Base-by-base conservation (phyloP, 352 stramenopile genomes). In the Pythium guiyangense region DNA sequence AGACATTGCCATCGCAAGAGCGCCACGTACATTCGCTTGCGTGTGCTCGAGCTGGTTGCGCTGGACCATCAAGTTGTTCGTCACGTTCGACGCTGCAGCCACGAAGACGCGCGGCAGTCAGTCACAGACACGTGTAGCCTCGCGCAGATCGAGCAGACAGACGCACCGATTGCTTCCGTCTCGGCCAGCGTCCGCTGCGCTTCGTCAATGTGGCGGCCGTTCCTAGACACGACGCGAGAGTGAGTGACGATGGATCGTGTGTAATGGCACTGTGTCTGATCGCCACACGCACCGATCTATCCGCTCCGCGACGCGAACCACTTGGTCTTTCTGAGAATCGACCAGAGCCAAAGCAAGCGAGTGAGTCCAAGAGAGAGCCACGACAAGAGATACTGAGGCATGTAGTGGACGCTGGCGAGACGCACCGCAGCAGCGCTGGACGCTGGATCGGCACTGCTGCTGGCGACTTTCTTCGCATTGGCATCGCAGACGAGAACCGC, bases 161-260 rank as follows among this genome's bases (percentile, higher is more conserved):
- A 25, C 65, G 42, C 55, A 91, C 81, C 81, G 29, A 89, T 84
- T 0, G 77, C 69, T 62, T 91, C 81, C 0, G 81, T 91, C 49
- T 89, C 72, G 6, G 78, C 78, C 3, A 91, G 55, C n/a, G 78
- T 91, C 20, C 78, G 76, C 39, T 91, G 78, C 0, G 78, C 79
- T 62, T 88, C 78, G 34, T 88, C 73, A 27, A 91, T 59, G 63
- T 91, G 81, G n/a, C 74, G 69, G 20, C 74, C 78, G 59, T 72
- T 89, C 55, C 80, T 90, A 35, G 17, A 10, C 10, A 45, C 6
- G 29, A 6, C 29, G 29, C 6, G 29, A 34, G 29, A 34, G 29
- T 34, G 29, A 34, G 29, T 34, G 29, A 34, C 29, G 3, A 34
- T 34, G 29, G 29, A 34, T 34, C 29, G 29, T 34, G 29, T 34